These are phyloP conservation scores for Phytophthora sp. DNA, from an alignment of 352 stramenopile species.

Conservation along the genomic window DNA sequence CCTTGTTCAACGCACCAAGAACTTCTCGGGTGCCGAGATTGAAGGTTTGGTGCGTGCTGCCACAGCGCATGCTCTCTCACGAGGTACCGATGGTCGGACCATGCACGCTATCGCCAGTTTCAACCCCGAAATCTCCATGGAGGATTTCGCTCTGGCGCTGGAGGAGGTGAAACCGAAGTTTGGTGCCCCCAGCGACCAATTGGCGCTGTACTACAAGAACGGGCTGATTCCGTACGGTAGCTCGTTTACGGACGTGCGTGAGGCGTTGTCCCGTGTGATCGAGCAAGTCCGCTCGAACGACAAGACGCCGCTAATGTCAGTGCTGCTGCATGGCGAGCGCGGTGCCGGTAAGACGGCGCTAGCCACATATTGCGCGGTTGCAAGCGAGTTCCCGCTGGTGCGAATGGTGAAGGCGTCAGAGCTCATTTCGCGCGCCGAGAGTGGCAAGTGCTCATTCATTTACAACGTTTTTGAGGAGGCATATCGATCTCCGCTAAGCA, in stretches of 20 bases:
- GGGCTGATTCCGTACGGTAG: slow-evolving; percentile 96
- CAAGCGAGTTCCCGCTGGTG: slow-evolving; percentile 98
- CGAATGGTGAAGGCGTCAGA: slow-evolving; percentile 97
- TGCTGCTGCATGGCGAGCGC: slow-evolving; percentile 96
- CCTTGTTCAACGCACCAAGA: slow-evolving; percentile 97
- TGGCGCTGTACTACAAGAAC: slow-evolving; percentile 95
- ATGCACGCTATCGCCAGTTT: slow-evolving; percentile 86
- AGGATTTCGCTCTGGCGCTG: slow-evolving; percentile 96
- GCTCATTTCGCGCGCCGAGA: slow-evolving; percentile 96
- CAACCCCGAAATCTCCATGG: slow-evolving; percentile 80
- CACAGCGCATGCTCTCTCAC: slow-evolving; percentile 83
- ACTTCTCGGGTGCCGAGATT: slow-evolving; percentile 99
- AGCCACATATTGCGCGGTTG: slow-evolving; percentile 95
- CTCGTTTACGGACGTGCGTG: slow-evolving; percentile 94
- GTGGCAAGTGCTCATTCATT: slow-evolving; percentile 94
- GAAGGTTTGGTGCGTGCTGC: slow-evolving; percentile 98
- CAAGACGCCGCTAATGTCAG: slow-evolving; percentile 97
- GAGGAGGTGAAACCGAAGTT: slow-evolving; percentile 98
- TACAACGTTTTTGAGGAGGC: slow-evolving; percentile 97
- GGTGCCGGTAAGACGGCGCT: slow-evolving; percentile 97
- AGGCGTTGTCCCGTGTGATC: slow-evolving; percentile 93
- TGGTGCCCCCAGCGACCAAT: slow-evolving; percentile 93
- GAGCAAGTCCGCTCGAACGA: slow-evolving; percentile 95
- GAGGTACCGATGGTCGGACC: slow-evolving; percentile 82
- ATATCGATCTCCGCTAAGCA: slow-evolving; percentile 97